These are phyloP conservation scores for Podosphaera xanthii DNA, from an alignment of 2,329 filamentous ascomycete species.

Conservation along the genomic window DNA sequence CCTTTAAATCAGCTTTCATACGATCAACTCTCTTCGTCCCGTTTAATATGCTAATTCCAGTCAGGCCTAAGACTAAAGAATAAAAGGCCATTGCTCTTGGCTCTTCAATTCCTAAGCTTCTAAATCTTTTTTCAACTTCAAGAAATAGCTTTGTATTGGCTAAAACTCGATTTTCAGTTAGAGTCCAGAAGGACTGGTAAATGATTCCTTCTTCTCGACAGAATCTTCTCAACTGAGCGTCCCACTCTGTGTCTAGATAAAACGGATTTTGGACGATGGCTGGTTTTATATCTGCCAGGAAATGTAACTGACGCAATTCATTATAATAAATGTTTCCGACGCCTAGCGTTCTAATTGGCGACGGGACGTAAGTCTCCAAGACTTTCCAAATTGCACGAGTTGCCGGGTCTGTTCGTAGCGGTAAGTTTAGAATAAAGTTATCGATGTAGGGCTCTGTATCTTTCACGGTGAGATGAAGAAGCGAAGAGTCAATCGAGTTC, in stretches of 20 bases:
- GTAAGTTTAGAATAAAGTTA: constrained; percentile 34
- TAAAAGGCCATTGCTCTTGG: constrained; percentile 32
- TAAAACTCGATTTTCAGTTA: constrained; percentile 32
- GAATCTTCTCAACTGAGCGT: constrained; percentile 33
- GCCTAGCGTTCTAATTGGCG: constrained; percentile 40
- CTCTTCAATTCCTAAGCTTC: constrained; percentile 18
- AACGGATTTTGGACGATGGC: constrained; percentile 59
- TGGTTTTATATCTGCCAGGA: constrained; percentile 25
- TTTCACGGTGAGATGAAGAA: constrained; percentile 23
- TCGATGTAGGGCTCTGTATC: constrained; percentile 27
- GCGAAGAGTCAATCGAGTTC: constrained; percentile 42
- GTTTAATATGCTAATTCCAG: constrained; percentile 27
- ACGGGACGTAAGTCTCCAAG: constrained; percentile 43
- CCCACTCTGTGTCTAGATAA: constrained; percentile 33
- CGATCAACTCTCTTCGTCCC: constrained; percentile 28
- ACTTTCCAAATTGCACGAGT: constrained; percentile 43
- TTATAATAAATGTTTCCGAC: constrained; percentile 50
- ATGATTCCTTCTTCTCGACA: constrained; percentile 27
- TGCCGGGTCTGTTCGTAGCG: constrained; percentile 24
- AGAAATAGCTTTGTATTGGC: constrained; percentile 24
- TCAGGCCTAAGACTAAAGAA: constrained; percentile 29
- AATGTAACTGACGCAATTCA: constrained; percentile 29
- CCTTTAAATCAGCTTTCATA: constrained; percentile 29
- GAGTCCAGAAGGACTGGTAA: constrained; percentile 38
- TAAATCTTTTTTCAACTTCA: constrained; percentile 22